Percentiles rank a stretch among this genome's conserved stretches.
Evolutionary conservation across 306 rosid genomes (phyloP).

Genomic region (Lathyrus tuberosus): DNA sequence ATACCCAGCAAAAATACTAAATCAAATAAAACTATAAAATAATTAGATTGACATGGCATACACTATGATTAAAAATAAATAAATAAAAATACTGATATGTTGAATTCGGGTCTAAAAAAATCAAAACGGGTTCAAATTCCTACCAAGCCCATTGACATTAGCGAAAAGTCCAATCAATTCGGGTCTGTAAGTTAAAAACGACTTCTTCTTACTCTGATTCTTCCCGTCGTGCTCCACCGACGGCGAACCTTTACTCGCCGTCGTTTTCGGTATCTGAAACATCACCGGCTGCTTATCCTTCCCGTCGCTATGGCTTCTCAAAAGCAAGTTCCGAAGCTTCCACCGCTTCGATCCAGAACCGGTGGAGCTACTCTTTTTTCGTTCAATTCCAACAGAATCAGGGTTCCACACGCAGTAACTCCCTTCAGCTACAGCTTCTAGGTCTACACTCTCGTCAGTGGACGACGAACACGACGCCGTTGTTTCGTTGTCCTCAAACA

Average conservation of each 20-base stretch:
- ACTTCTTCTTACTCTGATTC: slow-evolving; percentile 45
- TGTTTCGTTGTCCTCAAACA: slow-evolving; percentile 72
- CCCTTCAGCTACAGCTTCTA: slow-evolving; percentile 50
- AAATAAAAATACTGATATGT: not conserved
- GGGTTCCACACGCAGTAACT: slow-evolving; percentile 79
- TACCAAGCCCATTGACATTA: slow-evolving; percentile 64
- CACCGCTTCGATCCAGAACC: slow-evolving; percentile 76
- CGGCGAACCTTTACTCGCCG: slow-evolving; percentile 29
- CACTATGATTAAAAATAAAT: not conserved
- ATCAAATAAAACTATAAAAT: not conserved
- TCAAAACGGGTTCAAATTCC: slow-evolving; percentile 75
- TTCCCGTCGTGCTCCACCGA: slow-evolving; percentile 21
- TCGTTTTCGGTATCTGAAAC: slow-evolving; percentile 34
- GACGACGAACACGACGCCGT: slow-evolving; percentile 58
- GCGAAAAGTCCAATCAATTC: slow-evolving; percentile 65
- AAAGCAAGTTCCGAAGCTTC: slow-evolving; percentile 68
- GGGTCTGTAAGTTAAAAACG: slow-evolving; percentile 52
- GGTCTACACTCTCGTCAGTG: slow-evolving; percentile 60
- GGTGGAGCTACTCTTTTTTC: slow-evolving; percentile 61
- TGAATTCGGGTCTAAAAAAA: not conserved
- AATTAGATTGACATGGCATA: not conserved
- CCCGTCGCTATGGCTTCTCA: slow-evolving; percentile 57
- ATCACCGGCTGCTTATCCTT: slow-evolving; percentile 41
- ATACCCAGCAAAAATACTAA: not conserved
- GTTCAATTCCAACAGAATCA: slow-evolving; percentile 29